Evolutionary conservation across 768 basidiomycete genomes (phyloP).

Genomic region (Russula ochroleuca): DNA sequence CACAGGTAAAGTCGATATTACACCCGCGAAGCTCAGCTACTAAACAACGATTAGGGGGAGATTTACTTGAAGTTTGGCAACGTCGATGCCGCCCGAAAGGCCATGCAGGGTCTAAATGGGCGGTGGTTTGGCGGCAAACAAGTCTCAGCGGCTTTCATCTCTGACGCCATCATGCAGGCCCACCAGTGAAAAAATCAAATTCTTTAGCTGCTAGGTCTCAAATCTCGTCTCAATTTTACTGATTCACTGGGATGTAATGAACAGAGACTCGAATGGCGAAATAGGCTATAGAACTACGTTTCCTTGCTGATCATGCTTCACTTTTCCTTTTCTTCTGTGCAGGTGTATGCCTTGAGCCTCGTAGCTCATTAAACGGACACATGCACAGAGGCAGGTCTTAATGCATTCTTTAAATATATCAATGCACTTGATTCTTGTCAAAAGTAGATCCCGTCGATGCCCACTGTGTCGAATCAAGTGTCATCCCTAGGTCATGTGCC

Average conservation of each 20-base stretch:
- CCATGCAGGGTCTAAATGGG: conserved; percentile 87
- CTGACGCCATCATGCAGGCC: conserved; percentile 91
- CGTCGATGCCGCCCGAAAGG: conserved; percentile 75
- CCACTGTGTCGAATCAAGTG: conserved; percentile 12
- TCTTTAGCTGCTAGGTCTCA: conserved; percentile 23
- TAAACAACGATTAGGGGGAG: conserved; percentile 62
- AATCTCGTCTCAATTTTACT: conserved; percentile 24
- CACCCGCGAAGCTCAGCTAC: neutral
- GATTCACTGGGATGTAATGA: conserved; percentile 24
- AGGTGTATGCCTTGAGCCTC: conserved; percentile 26
- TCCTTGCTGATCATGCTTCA: conserved; percentile 26
- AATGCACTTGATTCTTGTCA: conserved; percentile 26
- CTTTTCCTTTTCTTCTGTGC: conserved; percentile 25
- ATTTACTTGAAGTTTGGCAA: conserved; percentile 91
- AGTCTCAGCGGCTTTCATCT: conserved; percentile 82
- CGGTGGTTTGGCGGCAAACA: conserved; percentile 96
- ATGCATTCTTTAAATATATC: conserved; percentile 26
- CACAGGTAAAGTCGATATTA: conserved; percentile 59
- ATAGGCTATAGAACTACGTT: conserved; percentile 26
- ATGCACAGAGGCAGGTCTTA: conserved; percentile 28
- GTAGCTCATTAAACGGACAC: conserved; percentile 23
- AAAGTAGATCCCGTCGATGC: conserved; percentile 21
- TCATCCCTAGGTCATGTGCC: conserved; percentile 1
- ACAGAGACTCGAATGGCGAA: conserved; percentile 24
- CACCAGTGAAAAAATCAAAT: conserved; percentile 54